Percentiles rank a stretch among this genome's conserved stretches.
These are phyloP conservation scores for Sphagnum tenellum DNA, from an alignment of 225 moss, liverwort and hornwort genomes.

Conservation along the genomic window DNA sequence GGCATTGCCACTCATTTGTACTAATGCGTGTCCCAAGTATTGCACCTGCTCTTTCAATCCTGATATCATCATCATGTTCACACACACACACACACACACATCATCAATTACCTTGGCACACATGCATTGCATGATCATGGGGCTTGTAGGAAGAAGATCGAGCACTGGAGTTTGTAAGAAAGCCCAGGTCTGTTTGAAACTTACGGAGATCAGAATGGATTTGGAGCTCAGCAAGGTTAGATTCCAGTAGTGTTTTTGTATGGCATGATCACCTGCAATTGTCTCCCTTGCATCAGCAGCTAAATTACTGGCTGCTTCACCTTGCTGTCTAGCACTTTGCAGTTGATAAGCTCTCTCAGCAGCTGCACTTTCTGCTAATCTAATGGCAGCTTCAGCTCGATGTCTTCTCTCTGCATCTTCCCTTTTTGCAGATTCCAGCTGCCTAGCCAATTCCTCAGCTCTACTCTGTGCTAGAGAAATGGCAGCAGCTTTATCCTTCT, in stretches of 20 bases:
- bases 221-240: not conserved
- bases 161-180: too few relatives aligned
- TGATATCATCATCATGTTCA: not conserved
- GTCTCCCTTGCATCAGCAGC: conserved; percentile 17
- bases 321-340: conserved; percentile 10
- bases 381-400: conserved; percentile 6
- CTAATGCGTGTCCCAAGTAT: conserved; percentile 17
- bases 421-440: conserved; percentile 6
- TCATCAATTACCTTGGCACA: too few relatives aligned
- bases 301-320: conserved; percentile 9
- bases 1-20: conserved; percentile 14
- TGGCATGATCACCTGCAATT: conserved; percentile 18
- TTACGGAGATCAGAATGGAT: conserved; percentile 2
- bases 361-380: conserved; percentile 7
- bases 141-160: too few relatives aligned
- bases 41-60: conserved; percentile 20
- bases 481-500: not conserved
- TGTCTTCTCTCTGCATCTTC: conserved; percentile 5
- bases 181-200: not conserved
- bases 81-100: too few relatives aligned
- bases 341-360: conserved; percentile 4
- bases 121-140: too few relatives aligned
- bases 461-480: not conserved
- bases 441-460: conserved; percentile 1
- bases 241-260: conserved; percentile 1